Base-by-base conservation (phyloP, 164 flowering plant species). In the Nymphaea thermarum region DNA sequence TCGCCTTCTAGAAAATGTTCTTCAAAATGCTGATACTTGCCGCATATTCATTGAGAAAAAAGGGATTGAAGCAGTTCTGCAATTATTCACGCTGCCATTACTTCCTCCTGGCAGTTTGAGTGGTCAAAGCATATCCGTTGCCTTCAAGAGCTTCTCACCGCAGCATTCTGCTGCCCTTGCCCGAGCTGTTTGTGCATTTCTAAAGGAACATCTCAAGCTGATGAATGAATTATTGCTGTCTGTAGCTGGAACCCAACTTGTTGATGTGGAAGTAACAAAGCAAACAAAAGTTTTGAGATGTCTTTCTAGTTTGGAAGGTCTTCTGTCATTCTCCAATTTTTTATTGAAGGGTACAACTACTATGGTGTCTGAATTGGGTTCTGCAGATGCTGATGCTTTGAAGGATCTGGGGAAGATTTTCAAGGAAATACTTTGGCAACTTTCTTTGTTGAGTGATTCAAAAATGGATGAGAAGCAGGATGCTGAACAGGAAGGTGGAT, bases 1-100 rank as follows among this genome's bases (percentile, higher is more conserved):
- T 57, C 94, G 88, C 43, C 94, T 90, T 74, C 92, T 93, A 72
- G 96, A 87, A 78, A 86, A 89, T 47, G 76, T 93, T 72, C 93
- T 90, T 73, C 96, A 90, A 73, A 93, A 93, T 82, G 83, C 91
- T 74, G 98, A 93, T 53, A 84, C 87, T 14, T 87, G 97, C 69
- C 89, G 97, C 4, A 76, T 90, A 43, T 93, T 93, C 78, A 81
- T 89, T 75, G 98, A 93, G 78, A 90, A 87, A 80, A 89, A 85
- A 69, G 98, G 98, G 62, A 77, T 90, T 76, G 98, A 93, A 71
- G 87, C 91, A 71, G 86, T 90, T 69, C 73, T 93, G 72, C 86
- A 87, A 82, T 69, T 93, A 45, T 83, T 90, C 70, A 83, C 80
- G 14, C 77, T 90, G 82, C 92, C 90, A 6, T 69, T 78, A 41